These are phyloP conservation scores for Cucurbita moschata DNA, from an alignment of 306 rosid species.

Conservation along the genomic window DNA sequence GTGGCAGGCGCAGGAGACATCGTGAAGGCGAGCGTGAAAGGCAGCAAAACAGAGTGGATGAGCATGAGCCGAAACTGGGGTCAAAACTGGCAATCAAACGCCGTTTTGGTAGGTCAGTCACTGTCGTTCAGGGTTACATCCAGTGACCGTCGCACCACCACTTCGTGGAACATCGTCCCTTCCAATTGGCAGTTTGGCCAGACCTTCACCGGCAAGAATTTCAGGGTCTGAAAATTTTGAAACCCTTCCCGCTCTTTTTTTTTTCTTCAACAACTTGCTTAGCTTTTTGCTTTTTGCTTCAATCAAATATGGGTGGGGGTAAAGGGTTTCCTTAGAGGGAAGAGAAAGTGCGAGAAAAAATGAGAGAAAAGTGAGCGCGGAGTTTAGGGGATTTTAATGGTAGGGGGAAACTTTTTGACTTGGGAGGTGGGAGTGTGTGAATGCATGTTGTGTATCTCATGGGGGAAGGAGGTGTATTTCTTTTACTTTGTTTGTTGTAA, in stretches of 20 bases:
- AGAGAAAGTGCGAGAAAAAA: slow-evolving; percentile 6
- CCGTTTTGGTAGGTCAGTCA: slow-evolving; percentile 50
- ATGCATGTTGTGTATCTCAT: not conserved
- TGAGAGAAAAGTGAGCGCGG: not conserved
- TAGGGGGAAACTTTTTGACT: slow-evolving; percentile 14
- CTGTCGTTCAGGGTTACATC: slow-evolving; percentile 66
- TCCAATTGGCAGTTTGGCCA: slow-evolving; percentile 76
- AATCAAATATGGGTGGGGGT: not conserved
- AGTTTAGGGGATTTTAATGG: slow-evolving; percentile 1
- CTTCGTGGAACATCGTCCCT: slow-evolving; percentile 55
- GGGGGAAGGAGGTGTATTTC: not conserved
- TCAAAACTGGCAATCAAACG: slow-evolving; percentile 63
- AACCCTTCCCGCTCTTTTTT: slow-evolving; percentile 1
- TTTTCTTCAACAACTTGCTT: not conserved
- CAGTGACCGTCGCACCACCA: slow-evolving; percentile 58
- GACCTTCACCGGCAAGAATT: slow-evolving; percentile 61
- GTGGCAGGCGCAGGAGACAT: slow-evolving; percentile 83
- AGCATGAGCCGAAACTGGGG: slow-evolving; percentile 81
- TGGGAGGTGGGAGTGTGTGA: not conserved
- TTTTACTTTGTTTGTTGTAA: not conserved
- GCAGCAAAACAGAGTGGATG: slow-evolving; percentile 58
- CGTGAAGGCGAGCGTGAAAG: slow-evolving; percentile 42
- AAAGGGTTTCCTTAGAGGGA: not conserved
- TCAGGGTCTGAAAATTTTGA: slow-evolving; percentile 20
- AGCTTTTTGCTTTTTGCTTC: not conserved